phyloP scores from a whole-genome alignment of 1,139 yeast species.

The Blastobotrys capitulatus region DNA sequence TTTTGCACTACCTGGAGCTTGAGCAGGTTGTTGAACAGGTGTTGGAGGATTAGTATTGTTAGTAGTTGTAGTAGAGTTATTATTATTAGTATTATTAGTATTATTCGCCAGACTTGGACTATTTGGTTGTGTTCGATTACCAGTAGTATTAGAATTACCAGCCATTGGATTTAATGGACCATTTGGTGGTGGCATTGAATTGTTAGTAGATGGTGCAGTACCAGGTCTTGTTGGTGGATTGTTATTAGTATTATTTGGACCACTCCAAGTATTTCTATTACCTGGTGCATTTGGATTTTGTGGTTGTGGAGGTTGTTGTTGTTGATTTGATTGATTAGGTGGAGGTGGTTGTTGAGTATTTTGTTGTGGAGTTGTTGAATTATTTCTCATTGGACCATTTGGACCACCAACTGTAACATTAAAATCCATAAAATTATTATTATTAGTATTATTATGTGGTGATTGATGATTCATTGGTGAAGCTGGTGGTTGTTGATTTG shows the following conservation, averaged over 20 bases:
- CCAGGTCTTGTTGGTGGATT: conserved; percentile 14
- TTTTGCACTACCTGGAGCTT: conserved; percentile 13
- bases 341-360: conserved; percentile 10
- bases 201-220: conserved; percentile 16
- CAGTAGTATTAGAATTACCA: conserved; percentile 28
- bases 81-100: conserved; percentile 28
- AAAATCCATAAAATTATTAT: conserved; percentile 22
- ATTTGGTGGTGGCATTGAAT: conserved; percentile 31
- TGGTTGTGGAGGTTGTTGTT: conserved; percentile 13
- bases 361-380: conserved; percentile 13
- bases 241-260: not conserved
- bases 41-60: conserved; percentile 36
- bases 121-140: conserved; percentile 27
- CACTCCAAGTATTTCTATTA: not conserved
- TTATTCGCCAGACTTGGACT: conserved; percentile 30
- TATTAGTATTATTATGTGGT: conserved; percentile 14
- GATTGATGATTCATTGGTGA: conserved; percentile 26
- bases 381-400: conserved; percentile 19
- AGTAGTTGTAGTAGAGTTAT: conserved; percentile 21
- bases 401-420: conserved; percentile 30
- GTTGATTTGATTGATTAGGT: conserved; percentile 12
- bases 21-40: conserved; percentile 39
- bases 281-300: conserved; percentile 7
- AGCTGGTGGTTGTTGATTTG: conserved; percentile 29
- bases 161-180: conserved; percentile 23